Percentiles rank a stretch among this genome's conserved stretches.
Conservation (phyloP, 208 protist genomes). For the Leishmania lainsoni region DNA sequence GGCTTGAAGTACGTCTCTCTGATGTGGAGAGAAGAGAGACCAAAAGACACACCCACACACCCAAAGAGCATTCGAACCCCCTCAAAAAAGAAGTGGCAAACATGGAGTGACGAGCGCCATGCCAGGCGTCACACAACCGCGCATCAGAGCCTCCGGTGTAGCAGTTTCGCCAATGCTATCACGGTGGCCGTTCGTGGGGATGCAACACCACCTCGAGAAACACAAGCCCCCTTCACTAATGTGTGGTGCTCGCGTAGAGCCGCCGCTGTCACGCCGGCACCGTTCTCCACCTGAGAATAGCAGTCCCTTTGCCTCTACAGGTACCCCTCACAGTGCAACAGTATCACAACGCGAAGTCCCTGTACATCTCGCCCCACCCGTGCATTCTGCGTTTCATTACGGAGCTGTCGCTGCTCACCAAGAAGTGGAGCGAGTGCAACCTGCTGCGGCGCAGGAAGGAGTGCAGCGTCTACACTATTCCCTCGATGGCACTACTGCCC, state of each 20-base stretch:
- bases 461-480: slow-evolving; percentile 53
- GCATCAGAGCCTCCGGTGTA: neutral
- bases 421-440: slow-evolving; percentile 39
- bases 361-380: slow-evolving; percentile 56
- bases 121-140: neutral
- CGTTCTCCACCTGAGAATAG: slow-evolving; percentile 17
- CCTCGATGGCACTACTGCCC: slow-evolving; percentile 44
- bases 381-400: slow-evolving; percentile 51
- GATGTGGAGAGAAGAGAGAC: neutral
- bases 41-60: neutral
- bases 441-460: slow-evolving; percentile 36
- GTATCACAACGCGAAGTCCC: slow-evolving; percentile 50
- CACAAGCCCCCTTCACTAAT: slow-evolving; percentile 16
- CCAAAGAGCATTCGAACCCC: neutral
- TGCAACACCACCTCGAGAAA: slow-evolving; percentile 46
- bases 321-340: slow-evolving; percentile 36
- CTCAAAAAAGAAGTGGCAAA: neutral
- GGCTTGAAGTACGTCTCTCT: too few species aligned
- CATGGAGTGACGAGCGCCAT: too few species aligned
- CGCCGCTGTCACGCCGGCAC: slow-evolving; percentile 2
- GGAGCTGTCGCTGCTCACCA: slow-evolving; percentile 63
- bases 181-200: slow-evolving; percentile 39
- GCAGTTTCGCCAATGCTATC: slow-evolving; percentile 21
- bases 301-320: slow-evolving; percentile 9
- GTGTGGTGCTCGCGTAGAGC: slow-evolving; percentile 17